Evolutionary conservation across 768 basidiomycete species (phyloP).

Genomic region (Trametes cinnabarina): DNA sequence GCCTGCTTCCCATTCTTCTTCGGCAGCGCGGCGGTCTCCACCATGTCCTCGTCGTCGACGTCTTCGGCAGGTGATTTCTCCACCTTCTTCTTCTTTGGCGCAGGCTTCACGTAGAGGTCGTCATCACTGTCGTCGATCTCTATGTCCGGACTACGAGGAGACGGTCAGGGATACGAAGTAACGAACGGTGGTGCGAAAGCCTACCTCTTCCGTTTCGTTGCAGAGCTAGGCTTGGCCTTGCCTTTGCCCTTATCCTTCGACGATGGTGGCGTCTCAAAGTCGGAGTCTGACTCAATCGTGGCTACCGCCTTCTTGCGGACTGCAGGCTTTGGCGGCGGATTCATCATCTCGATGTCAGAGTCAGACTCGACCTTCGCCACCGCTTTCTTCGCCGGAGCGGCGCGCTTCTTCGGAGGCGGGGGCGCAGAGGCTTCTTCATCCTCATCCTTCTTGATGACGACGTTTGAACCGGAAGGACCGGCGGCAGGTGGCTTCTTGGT

Average conservation of each 20-base stretch:
- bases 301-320: slow-evolving; percentile 32
- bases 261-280: slow-evolving; percentile 33
- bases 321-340: slow-evolving; percentile 42
- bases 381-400: slow-evolving; percentile 41
- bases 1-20: slow-evolving; percentile 32
- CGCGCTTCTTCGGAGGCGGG: slow-evolving; percentile 38
- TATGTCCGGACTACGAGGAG: slow-evolving; percentile 30
- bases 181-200: slow-evolving; percentile 12
- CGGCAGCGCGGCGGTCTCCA: slow-evolving; percentile 2
- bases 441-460: slow-evolving; percentile 46
- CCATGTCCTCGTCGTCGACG: slow-evolving; percentile 16
- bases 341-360: slow-evolving; percentile 41
- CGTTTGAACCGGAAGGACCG: slow-evolving; percentile 42
- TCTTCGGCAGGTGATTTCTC: slow-evolving; percentile 16
- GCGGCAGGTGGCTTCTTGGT: slow-evolving; percentile 32
- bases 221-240: slow-evolving; percentile 40
- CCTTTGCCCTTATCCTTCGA: slow-evolving; percentile 41
- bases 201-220: slow-evolving; percentile 68
- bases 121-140: slow-evolving; percentile 45
- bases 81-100: slow-evolving; percentile 49
- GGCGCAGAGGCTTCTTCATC: slow-evolving; percentile 38
- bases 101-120: slow-evolving; percentile 41
- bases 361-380: slow-evolving; percentile 44
- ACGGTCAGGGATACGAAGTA: not conserved
- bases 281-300: slow-evolving; percentile 43